Evolutionary conservation across 768 basidiomycete species (phyloP).

Genomic region (Termitomyces sp.): DNA sequence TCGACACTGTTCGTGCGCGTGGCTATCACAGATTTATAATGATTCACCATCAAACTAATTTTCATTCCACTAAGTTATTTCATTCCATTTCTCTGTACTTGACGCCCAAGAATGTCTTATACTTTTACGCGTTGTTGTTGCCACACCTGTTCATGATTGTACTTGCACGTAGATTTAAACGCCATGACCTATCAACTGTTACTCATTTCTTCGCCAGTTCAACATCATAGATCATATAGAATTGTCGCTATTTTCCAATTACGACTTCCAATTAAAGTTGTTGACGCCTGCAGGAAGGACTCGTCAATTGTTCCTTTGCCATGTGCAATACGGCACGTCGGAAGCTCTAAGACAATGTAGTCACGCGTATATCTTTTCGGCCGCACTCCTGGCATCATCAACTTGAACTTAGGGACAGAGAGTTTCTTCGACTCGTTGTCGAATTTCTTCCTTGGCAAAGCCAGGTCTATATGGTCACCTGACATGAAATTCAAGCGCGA

Average conservation of each 20-base stretch:
- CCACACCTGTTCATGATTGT: background rate
- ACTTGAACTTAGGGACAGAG: too few relatives aligned
- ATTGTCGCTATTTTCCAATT: background rate
- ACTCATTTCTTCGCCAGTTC: background rate
- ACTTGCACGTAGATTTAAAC: background rate
- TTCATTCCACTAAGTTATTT: background rate
- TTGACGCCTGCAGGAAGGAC: background rate
- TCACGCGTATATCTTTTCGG: too few relatives aligned
- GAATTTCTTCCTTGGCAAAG: too few relatives aligned
- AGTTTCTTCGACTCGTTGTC: too few relatives aligned
- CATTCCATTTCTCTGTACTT: background rate
- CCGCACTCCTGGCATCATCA: too few relatives aligned
- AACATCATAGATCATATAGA: background rate
- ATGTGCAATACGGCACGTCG: too few relatives aligned
- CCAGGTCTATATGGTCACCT: too few relatives aligned
- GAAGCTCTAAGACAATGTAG: too few relatives aligned
- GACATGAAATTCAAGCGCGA: too few relatives aligned
- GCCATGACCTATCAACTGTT: background rate
- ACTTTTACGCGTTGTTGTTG: background rate
- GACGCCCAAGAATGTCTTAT: background rate
- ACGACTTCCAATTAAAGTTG: background rate
- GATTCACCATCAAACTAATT: background rate
- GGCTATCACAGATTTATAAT: slow-evolving; percentile 29
- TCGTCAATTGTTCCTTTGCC: background rate
- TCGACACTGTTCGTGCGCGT: slow-evolving; percentile 86